Evolutionary conservation across 164 flowering plant genomes (phyloP).

Genomic region (Macadamia integrifolia): DNA sequence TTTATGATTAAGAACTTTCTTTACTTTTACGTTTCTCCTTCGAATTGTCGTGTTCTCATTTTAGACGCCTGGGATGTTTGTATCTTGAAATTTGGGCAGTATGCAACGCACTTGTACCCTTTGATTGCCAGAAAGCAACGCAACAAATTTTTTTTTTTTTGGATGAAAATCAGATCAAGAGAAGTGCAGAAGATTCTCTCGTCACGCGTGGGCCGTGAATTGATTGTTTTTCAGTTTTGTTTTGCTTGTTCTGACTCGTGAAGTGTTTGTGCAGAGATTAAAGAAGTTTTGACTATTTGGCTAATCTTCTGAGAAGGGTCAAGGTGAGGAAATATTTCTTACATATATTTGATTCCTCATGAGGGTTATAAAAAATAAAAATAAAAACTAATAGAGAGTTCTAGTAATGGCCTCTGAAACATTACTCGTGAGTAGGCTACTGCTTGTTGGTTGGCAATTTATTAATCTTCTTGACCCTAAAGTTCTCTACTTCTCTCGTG

Average conservation of each 20-base stretch:
- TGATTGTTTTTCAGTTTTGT: background rate
- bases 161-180: background rate
- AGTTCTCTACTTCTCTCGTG: background rate
- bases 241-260: background rate
- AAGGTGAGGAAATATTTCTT: conserved; percentile 2
- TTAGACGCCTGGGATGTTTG: background rate
- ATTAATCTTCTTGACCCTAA: background rate
- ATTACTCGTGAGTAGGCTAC: background rate
- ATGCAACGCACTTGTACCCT: background rate
- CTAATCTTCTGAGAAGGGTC: conserved; percentile 5
- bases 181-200: background rate
- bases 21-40: conserved; percentile 7
- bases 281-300: background rate
- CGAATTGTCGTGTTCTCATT: background rate
- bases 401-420: background rate
- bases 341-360: background rate
- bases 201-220: conserved; percentile 2
- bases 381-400: background rate
- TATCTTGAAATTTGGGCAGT: conserved; percentile 10
- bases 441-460: conserved; percentile 1
- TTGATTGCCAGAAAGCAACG: conserved; percentile 10
- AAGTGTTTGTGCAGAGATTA: conserved; percentile 8
- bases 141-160: background rate
- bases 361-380: background rate
- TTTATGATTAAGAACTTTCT: background rate